Evolutionary conservation across 31 red algal genomes (phyloP).

Genomic region (Porphyra umbilicalis): DNA sequence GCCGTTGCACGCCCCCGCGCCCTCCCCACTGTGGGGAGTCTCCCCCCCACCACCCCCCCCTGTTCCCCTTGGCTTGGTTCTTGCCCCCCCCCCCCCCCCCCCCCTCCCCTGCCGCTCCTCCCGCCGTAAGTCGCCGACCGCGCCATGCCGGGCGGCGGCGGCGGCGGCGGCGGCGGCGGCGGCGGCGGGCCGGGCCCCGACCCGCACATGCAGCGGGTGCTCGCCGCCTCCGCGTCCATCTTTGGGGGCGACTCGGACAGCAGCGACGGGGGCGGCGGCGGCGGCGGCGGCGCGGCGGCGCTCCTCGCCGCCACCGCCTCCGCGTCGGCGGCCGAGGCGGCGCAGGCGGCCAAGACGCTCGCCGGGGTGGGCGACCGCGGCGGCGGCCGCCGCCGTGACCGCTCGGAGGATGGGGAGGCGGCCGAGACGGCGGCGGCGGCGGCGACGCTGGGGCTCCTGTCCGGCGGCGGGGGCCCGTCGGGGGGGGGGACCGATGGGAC

Average conservation of each 20-base stretch:
- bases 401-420: background rate
- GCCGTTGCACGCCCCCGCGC: background rate
- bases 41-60: background rate
- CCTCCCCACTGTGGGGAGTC: background rate
- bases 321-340: background rate
- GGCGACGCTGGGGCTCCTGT: background rate
- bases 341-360: background rate
- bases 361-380: background rate
- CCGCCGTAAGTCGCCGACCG: background rate
- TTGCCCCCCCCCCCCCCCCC: background rate
- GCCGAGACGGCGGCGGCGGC: background rate
- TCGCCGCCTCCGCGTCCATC: background rate
- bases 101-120: background rate
- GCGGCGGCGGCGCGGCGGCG: background rate
- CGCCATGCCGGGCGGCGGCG: background rate
- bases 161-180: background rate
- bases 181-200: background rate
- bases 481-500: no score
- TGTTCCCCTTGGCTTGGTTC: background rate
- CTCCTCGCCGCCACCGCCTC: background rate
- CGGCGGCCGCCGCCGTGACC: background rate
- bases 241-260: background rate
- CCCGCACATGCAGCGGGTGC: background rate
- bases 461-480: background rate
- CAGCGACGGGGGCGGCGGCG: background rate